These are phyloP conservation scores for Kwoniella sp. DNA, from an alignment of 768 basidiomycete species.

Conservation along the genomic window DNA sequence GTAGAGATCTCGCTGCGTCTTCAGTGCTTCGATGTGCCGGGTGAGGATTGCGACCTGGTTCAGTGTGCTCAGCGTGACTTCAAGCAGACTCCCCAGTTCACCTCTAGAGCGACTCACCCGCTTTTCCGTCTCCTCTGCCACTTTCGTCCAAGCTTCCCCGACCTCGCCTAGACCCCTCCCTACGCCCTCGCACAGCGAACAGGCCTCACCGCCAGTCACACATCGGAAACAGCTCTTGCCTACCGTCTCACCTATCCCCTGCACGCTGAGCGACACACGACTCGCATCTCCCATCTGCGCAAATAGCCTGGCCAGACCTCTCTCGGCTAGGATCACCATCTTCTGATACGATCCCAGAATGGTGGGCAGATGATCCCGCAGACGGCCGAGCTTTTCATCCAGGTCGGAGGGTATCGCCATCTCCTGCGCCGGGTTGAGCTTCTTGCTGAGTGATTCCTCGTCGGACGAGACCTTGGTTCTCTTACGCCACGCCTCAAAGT, in stretches of 20 bases:
- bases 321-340: slow-evolving; percentile 79
- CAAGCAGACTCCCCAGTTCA: neutral
- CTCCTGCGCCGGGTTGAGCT: slow-evolving; percentile 59
- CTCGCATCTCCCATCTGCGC: slow-evolving; percentile 75
- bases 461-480: slow-evolving; percentile 68
- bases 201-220: slow-evolving; percentile 53
- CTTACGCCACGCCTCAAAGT: slow-evolving; percentile 85
- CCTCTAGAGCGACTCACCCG: slow-evolving; percentile 24
- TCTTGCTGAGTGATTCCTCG: slow-evolving; percentile 66
- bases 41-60: slow-evolving; percentile 21
- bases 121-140: slow-evolving; percentile 43
- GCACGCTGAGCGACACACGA: slow-evolving; percentile 61
- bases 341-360: slow-evolving; percentile 90
- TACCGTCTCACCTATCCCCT: slow-evolving; percentile 57
- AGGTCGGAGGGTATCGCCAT: slow-evolving; percentile 90
- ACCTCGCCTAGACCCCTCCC: slow-evolving; percentile 59
- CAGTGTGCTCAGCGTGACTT: neutral
- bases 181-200: slow-evolving; percentile 74
- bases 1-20: slow-evolving; percentile 80
- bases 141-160: slow-evolving; percentile 36
- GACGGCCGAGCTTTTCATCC: slow-evolving; percentile 74
- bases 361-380: slow-evolving; percentile 69
- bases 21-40: slow-evolving; percentile 46
- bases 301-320: slow-evolving; percentile 82
- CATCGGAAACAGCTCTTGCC: slow-evolving; percentile 66